These are phyloP conservation scores for Chlamydomonas sp. DNA, from an alignment of 139 green algal genomes.

Conservation along the genomic window DNA sequence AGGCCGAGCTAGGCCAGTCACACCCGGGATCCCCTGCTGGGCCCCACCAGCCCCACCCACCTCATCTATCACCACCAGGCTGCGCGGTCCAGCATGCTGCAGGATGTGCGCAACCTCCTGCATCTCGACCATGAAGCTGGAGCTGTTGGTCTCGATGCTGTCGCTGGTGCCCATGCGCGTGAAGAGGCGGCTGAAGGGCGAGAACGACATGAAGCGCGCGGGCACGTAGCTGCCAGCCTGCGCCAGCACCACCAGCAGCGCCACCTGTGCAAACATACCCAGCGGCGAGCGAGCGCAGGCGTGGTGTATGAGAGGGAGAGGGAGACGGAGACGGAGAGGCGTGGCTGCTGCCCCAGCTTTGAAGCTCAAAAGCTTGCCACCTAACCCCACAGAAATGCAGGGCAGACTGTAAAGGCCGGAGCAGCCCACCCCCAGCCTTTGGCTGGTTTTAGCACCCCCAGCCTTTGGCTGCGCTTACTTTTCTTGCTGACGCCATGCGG, in stretches of 20 bases:
- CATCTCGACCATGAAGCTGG: conserved; percentile 77
- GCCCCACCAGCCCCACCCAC: conserved; percentile 49
- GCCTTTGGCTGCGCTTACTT: no score
- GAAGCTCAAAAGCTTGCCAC: no score
- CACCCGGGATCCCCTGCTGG: not conserved
- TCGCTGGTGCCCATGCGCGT: conserved; percentile 60
- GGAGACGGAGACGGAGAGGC: no score
- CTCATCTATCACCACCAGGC: conserved; percentile 82
- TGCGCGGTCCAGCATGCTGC: conserved; percentile 19
- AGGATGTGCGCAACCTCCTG: conserved; percentile 60
- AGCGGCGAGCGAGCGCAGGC: no score
- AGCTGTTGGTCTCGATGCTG: conserved; percentile 67
- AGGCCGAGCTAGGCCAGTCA: no score
- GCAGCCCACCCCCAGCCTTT: no score
- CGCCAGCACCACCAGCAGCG: conserved; percentile 65
- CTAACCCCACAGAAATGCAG: no score
- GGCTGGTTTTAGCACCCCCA: no score
- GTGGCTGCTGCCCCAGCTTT: no score
- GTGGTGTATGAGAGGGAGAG: no score
- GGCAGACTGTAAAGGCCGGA: no score
- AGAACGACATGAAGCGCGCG: conserved; percentile 47
- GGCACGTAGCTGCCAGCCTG: conserved; percentile 72
- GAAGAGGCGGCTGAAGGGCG: conserved; percentile 51
- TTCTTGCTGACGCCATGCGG: no score
- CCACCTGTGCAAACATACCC: conserved; percentile 47